Evolutionary conservation across 2,329 filamentous ascomycete species (phyloP).

Genomic region (Waltergamsia citrina): DNA sequence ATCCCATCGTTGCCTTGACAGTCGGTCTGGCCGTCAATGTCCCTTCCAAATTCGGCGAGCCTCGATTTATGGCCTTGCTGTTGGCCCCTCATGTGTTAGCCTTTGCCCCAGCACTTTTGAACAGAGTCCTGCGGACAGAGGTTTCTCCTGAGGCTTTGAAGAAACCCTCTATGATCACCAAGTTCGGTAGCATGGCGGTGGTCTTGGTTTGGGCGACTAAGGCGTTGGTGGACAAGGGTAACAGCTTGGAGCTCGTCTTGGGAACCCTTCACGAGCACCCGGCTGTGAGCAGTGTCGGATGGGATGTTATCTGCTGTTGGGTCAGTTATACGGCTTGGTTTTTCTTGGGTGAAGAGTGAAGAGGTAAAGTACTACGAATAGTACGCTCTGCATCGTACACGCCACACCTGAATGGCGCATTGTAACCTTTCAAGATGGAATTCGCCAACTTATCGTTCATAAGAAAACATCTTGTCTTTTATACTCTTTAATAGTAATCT

Average conservation of each 20-base stretch:
- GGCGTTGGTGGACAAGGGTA: constrained; percentile 2
- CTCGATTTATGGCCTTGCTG: constrained; percentile 5
- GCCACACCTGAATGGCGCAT: too few species aligned
- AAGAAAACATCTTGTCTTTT: too few species aligned
- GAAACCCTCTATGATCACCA: constrained; percentile 5
- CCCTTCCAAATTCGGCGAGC: neutral
- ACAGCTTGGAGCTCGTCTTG: constrained; percentile 2
- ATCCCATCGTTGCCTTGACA: neutral
- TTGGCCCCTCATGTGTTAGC: constrained; percentile 13
- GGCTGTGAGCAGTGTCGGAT: constrained; percentile 14
- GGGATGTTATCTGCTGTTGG: constrained; percentile 17
- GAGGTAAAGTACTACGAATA: too few species aligned
- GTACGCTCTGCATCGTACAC: too few species aligned
- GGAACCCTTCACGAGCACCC: constrained; percentile 13
- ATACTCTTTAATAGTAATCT: too few species aligned
- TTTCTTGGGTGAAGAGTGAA: neutral
- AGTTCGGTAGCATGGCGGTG: constrained; percentile 6
- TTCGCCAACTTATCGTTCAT: too few species aligned
- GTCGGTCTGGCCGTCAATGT: neutral
- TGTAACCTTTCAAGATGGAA: too few species aligned
- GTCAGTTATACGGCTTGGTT: constrained; percentile 10
- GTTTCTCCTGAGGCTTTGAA: constrained; percentile 1
- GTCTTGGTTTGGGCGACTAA: constrained; percentile 3
- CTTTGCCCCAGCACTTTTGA: constrained; percentile 11
- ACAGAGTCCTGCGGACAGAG: neutral